phyloP scores from a whole-genome alignment of 2,329 filamentous ascomycete genomes.

The Fusarium palustre region DNA sequence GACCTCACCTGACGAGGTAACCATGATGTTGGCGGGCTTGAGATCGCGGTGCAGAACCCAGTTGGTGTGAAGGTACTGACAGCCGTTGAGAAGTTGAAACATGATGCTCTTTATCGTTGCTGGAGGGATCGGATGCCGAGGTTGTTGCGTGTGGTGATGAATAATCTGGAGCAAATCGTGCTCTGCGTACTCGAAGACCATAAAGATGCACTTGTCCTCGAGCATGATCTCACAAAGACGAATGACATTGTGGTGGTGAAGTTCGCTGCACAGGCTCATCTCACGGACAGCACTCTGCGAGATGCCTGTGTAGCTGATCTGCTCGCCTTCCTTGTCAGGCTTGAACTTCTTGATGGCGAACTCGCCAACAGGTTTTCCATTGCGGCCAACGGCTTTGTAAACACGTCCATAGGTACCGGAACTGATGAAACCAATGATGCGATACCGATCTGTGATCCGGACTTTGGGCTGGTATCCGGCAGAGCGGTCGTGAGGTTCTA shows the following conservation, averaged over 20 bases:
- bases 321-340: constrained; percentile 97
- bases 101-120: constrained; percentile 92
- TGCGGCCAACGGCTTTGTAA: constrained; percentile 88
- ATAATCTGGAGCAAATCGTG: constrained; percentile 98
- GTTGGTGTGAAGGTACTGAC: constrained; percentile 93
- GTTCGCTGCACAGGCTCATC: constrained; percentile 95
- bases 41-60: constrained; percentile 98
- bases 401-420: constrained; percentile 98
- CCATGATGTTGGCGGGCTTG: constrained; percentile 99
- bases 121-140: constrained; percentile 88
- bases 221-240: constrained; percentile 94
- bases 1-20: constrained; percentile 88
- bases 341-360: constrained; percentile 99
- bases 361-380: constrained; percentile 68
- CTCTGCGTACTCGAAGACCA: constrained; percentile 99
- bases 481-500: constrained; percentile 67
- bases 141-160: constrained; percentile 93
- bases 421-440: constrained; percentile 97
- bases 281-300: constrained; percentile 97
- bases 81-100: constrained; percentile 94
- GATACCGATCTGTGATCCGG: constrained; percentile 90
- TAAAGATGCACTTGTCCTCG: constrained; percentile 99
- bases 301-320: constrained; percentile 94
- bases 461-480: constrained; percentile 79
- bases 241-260: constrained; percentile 90